Evolutionary conservation across 352 stramenopile species (phyloP).

Genomic region (Globisporangium carolinianum): DNA sequence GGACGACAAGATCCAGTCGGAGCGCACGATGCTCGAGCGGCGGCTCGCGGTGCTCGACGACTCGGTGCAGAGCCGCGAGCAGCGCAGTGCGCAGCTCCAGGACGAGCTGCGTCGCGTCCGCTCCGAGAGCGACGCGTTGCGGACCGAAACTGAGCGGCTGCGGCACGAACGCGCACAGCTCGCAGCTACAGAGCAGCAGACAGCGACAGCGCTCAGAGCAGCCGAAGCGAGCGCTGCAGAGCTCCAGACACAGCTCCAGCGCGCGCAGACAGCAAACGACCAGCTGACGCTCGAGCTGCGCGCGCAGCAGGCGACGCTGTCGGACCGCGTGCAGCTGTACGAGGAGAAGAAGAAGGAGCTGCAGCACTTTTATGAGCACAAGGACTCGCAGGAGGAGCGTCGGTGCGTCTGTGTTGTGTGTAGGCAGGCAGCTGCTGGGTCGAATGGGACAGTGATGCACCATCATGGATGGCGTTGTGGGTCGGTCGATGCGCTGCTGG

Average conservation of each 20-base stretch:
- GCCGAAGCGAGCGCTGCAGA: constrained; percentile 25
- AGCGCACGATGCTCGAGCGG: constrained; percentile 27
- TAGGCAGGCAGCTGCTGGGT: too few relatives aligned
- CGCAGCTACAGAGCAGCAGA: constrained; percentile 30
- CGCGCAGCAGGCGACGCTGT: constrained; percentile 33
- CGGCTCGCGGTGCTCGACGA: constrained; percentile 31
- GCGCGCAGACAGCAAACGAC: constrained; percentile 44
- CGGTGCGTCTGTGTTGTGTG: constrained; percentile 11
- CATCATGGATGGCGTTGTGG: too few relatives aligned
- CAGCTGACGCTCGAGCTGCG: constrained; percentile 57
- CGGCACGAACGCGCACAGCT: constrained; percentile 25
- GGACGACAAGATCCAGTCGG: constrained; percentile 26
- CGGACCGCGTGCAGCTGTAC: constrained; percentile 44
- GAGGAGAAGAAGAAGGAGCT: constrained; percentile 66
- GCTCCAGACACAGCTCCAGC: constrained; percentile 48
- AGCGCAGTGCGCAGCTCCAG: constrained; percentile 17
- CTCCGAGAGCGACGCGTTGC: constrained; percentile 9
- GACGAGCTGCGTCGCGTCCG: constrained; percentile 22
- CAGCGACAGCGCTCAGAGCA: constrained; percentile 16
- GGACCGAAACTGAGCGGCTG: constrained; percentile 20
- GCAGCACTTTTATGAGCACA: constrained; percentile 53
- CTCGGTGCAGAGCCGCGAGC: constrained; percentile 21
- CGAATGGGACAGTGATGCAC: too few relatives aligned
- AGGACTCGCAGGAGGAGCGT: constrained; percentile 44
- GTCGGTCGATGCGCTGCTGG: too few relatives aligned